phyloP scores from a whole-genome alignment of 345 rosid species.

The Sisymbrium irio region DNA sequence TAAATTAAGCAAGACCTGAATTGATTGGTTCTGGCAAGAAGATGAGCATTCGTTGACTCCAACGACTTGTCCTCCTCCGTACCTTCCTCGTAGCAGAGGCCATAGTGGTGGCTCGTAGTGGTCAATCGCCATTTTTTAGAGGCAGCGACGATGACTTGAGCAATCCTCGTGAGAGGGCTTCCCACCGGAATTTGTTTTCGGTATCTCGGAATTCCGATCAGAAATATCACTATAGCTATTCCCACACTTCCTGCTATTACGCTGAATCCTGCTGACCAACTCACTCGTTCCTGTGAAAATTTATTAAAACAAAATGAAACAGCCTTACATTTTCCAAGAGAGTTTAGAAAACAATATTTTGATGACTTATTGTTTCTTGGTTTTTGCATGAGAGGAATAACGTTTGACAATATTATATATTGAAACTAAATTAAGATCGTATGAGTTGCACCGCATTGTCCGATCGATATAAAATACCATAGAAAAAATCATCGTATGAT shows the following conservation, averaged over 20 bases:
- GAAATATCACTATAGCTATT: slow-evolving; percentile 45
- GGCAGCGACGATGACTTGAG: slow-evolving; percentile 74
- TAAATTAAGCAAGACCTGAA: slow-evolving; percentile 48
- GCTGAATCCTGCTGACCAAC: slow-evolving; percentile 73
- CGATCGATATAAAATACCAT: not conserved
- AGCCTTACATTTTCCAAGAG: not conserved
- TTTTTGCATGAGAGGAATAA: not conserved
- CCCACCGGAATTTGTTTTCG: slow-evolving; percentile 55
- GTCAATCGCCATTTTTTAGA: slow-evolving; percentile 53
- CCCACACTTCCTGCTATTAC: slow-evolving; percentile 50
- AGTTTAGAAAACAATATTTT: not conserved
- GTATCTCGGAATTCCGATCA: slow-evolving; percentile 57
- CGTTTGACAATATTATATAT: not conserved
- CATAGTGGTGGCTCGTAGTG: slow-evolving; percentile 36
- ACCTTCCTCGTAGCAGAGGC: slow-evolving; percentile 39
- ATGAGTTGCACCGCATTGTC: not conserved
- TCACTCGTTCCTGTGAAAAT: slow-evolving; percentile 58
- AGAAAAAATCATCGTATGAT: not conserved
- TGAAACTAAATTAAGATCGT: not conserved
- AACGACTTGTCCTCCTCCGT: not conserved
- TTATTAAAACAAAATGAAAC: not conserved
- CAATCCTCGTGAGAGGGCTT: slow-evolving; percentile 66
- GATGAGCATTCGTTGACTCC: slow-evolving; percentile 6
- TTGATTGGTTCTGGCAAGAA: slow-evolving; percentile 50
- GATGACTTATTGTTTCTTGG: not conserved